These are phyloP conservation scores for Sclerotinia borealis DNA, from an alignment of 2,329 filamentous ascomycete genomes.

Conservation along the genomic window DNA sequence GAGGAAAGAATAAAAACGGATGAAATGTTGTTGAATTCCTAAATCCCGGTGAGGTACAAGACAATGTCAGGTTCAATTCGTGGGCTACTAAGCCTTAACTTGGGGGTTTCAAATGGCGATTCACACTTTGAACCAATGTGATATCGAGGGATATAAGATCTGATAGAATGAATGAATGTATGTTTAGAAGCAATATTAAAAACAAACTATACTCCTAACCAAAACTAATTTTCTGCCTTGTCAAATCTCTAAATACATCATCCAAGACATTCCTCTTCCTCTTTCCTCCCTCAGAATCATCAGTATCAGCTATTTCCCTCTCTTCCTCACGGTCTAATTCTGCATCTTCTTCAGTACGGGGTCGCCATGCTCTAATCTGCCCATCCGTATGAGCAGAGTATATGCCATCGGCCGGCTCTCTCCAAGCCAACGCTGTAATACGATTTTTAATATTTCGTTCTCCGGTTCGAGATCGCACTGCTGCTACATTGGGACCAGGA, in stretches of 20 bases:
- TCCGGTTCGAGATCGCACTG: constrained; percentile 41
- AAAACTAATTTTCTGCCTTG: constrained; percentile 65
- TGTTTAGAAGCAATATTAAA: not conserved
- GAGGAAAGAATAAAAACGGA: no score
- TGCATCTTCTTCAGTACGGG: constrained; percentile 47
- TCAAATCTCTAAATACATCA: constrained; percentile 72
- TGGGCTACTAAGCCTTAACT: not conserved
- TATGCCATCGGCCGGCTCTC: constrained; percentile 57
- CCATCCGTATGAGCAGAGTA: constrained; percentile 84
- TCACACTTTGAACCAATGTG: not conserved
- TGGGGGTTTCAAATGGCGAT: not conserved
- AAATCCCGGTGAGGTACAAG: not conserved
- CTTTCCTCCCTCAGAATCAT: constrained; percentile 48
- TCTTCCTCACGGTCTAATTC: constrained; percentile 44
- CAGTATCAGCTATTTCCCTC: constrained; percentile 30
- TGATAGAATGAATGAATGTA: no score
- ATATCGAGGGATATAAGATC: not conserved
- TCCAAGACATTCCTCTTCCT: constrained; percentile 74
- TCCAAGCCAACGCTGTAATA: constrained; percentile 72
- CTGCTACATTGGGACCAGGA: constrained; percentile 48
- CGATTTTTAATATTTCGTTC: constrained; percentile 57
- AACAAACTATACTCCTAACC: constrained; percentile 16
- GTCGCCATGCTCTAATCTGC: constrained; percentile 73
- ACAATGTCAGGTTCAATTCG: not conserved
- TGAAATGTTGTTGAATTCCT: no score